Evolutionary conservation across 2,329 filamentous ascomycete genomes (phyloP), one percentile per base, ranked within the genome.

Genomic region (Colletotrichum gigasporum): DNA sequence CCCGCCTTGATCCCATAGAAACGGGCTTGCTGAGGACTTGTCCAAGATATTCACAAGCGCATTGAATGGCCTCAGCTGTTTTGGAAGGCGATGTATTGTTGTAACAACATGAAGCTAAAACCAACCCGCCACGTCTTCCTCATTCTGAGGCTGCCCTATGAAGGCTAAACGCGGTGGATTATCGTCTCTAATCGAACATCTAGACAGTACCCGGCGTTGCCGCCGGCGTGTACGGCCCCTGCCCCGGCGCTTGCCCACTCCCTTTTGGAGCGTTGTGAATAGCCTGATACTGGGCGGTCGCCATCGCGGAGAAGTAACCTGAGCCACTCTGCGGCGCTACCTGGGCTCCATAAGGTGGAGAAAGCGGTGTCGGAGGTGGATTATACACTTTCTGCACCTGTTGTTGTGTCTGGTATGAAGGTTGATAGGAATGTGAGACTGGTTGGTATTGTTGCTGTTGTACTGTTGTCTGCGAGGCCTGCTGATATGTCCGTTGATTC

Each of bases 381-480:
- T 37, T 39, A 18, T 12, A 44, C 4, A n/a, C 22, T 47, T 48
- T 41, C 12, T 37, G 44, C 5, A 12, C 4, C n/a, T n/a, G 53
- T 9, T 20, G 39, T 16, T 37, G 47, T 30, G 47, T 30, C 18
- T 64, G 45, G 2, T 57, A 47, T 30, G 16, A 2, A 7, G 42
- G 45, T 9, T 64, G 45, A 4, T 57, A 47, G 24, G 16, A 2
- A 7, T 51, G 45, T 9, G 26, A 16, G 8, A 28, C 16, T 8
- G 20, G 32, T 24, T 34, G 61, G 30, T 63, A 37, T 22, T n/a
- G 22, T 44, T 64, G 61, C 7, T 39, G 47, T 24, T 60, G 61
- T 5, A n/a, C 14, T 16, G 16, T 47, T 11, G 34, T 8, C 10
- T 51, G 54, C 30, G 24, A n/a, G 7, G 37, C 14, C 9, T 45